These are phyloP conservation scores for Penicillium sp. DNA, from an alignment of 2,329 filamentous ascomycete species.

Conservation along the genomic window DNA sequence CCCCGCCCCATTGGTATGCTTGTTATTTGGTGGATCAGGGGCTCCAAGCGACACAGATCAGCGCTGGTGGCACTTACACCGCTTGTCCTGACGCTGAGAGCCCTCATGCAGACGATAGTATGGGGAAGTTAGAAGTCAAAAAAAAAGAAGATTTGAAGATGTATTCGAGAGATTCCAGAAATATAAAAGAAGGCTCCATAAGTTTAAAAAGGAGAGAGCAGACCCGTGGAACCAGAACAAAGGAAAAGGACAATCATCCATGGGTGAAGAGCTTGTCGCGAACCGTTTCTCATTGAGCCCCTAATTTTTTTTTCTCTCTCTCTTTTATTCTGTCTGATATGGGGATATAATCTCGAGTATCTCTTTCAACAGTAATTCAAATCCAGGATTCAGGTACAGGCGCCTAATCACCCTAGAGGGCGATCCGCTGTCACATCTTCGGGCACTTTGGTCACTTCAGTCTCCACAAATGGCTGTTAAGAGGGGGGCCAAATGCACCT, in stretches of 20 bases:
- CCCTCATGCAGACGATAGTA: background rate
- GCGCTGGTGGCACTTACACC: slow-evolving; percentile 23
- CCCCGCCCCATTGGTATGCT: slow-evolving; percentile 20
- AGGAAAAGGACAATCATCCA: slow-evolving; percentile 3
- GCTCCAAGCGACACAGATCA: slow-evolving; percentile 22
- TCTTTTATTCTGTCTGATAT: background rate
- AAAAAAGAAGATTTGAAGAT: background rate
- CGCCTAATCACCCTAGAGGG: slow-evolving; percentile 22
- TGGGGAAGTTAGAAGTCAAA: background rate
- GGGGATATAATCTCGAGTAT: background rate
- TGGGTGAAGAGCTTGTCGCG: slow-evolving; percentile 10
- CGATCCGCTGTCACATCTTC: slow-evolving; percentile 35
- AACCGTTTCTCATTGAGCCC: slow-evolving; percentile 5
- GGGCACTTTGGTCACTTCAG: slow-evolving; percentile 26
- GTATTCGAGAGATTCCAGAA: background rate
- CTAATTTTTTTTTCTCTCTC: background rate
- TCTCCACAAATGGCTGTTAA: slow-evolving; percentile 17
- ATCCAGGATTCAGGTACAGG: slow-evolving; percentile 25
- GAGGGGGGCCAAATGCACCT: slow-evolving; percentile 14
- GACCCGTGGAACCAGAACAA: slow-evolving; percentile 8
- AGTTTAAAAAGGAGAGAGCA: background rate
- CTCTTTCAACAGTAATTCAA: background rate
- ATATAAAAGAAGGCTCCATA: background rate
- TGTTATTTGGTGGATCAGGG: slow-evolving; percentile 27
- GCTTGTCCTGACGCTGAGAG: slow-evolving; percentile 18